Base-by-base conservation (phyloP, 768 basidiomycete species). In the Polyporus arcularius region DNA sequence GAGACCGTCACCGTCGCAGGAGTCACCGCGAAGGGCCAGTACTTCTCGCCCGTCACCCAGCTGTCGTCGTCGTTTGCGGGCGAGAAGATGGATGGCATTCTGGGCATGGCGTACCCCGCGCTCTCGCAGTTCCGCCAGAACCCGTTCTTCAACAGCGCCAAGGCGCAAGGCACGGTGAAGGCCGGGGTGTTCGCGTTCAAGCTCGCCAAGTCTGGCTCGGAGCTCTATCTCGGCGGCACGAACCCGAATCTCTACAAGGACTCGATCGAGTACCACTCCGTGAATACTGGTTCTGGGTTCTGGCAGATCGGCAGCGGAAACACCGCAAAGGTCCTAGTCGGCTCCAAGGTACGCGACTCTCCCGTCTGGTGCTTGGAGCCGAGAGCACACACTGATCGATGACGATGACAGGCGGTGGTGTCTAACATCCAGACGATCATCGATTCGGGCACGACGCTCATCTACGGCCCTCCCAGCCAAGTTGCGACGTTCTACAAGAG, bases 221-320 rank as follows among this genome's bases (percentile, higher is more conserved):
- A 84, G 68, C 76, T 89, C 12, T 80, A 76, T 60, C 67, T 88
- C 54, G 86, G 86, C 28, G 86, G 84, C 21, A 75, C 76, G 4
- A 77, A 89, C 70, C 65, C 67, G 3, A 61, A 68, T 16, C 68
- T 79, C 57, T 86, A 80, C 70, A 78, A 78, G n/a, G 81, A 79
- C 11, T 62, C 68, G 2, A 71, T 84, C 65, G 64, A 67, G 56
- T 63, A 63, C 64, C 67, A 68, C 62, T 10, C 53, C 59, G 53
- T 65, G 42, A 55, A 46, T 41, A 57, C 60, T 42, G 60, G 53
- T 21, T 15, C n/a, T 4, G 68, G 54, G 18, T 73, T 63, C 65
- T 74, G 72, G 70, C 68, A 72, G 58, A 63, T 74, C 50, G 62
- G 58, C 9, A 32, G 70, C 32, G 68, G 21, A 26, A 26, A 26